These are phyloP conservation scores for Xylogone sp. DNA, from an alignment of 2,329 filamentous ascomycete species.

Conservation along the genomic window DNA sequence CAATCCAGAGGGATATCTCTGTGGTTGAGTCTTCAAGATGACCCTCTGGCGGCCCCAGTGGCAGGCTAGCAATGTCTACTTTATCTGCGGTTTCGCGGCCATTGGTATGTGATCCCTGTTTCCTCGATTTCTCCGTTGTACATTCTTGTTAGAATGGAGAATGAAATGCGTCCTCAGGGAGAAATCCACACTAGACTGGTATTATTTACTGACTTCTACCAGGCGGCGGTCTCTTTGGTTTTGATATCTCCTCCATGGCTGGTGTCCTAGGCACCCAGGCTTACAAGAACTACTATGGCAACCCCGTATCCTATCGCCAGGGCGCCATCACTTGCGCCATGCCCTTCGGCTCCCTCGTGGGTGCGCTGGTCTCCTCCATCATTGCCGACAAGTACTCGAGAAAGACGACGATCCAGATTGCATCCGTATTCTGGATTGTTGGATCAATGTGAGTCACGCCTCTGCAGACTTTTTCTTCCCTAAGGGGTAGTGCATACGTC, in stretches of 20 bases:
- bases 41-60: background rate
- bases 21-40: background rate
- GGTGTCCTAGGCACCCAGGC: conserved; percentile 62
- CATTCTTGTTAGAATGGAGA: too few species aligned
- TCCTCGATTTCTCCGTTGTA: background rate
- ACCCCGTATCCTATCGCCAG: conserved; percentile 54
- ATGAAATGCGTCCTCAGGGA: too few species aligned
- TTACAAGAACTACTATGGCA: conserved; percentile 70
- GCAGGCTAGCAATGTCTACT: conserved; percentile 48
- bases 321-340: conserved; percentile 71
- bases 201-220: too few species aligned
- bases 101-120: conserved; percentile 41
- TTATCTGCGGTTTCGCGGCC: conserved; percentile 58
- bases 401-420: conserved; percentile 41
- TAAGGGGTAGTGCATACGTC: too few species aligned
- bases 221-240: conserved; percentile 72
- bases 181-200: too few species aligned
- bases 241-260: conserved; percentile 75
- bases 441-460: conserved; percentile 32
- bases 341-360: conserved; percentile 68
- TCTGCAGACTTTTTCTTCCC: too few species aligned
- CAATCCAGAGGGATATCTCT: background rate
- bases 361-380: conserved; percentile 51
- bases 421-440: conserved; percentile 44
- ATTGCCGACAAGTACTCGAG: conserved; percentile 51